Evolutionary conservation across 768 basidiomycete species (phyloP).

Genomic region (Mycena olivaceomarginata): DNA sequence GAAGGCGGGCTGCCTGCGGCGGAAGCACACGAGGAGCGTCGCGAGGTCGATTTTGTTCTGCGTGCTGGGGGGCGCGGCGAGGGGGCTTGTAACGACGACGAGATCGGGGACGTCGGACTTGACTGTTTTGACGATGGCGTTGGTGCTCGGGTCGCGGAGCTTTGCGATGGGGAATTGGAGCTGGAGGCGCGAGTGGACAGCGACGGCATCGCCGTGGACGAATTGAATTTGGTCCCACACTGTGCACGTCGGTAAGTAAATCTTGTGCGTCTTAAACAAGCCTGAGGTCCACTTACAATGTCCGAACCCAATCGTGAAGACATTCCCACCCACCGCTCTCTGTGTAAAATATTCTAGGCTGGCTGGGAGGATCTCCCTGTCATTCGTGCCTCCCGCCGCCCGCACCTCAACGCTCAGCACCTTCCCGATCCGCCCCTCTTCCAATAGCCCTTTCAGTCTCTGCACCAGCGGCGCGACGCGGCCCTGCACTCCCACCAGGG

Average conservation of each 20-base stretch:
- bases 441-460: conserved; percentile 38
- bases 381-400: neutral
- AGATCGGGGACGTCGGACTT: conserved; percentile 42
- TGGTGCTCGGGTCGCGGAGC: conserved; percentile 41
- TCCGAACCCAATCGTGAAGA: conserved; percentile 28
- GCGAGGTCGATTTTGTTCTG: conserved; percentile 29
- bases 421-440: conserved; percentile 42
- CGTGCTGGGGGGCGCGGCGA: conserved; percentile 17
- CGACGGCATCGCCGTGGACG: conserved; percentile 43
- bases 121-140: conserved; percentile 30
- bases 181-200: conserved; percentile 11
- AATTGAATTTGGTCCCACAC: conserved; percentile 37
- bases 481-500: conserved; percentile 48
- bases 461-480: conserved; percentile 33
- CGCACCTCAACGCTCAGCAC: conserved; percentile 24
- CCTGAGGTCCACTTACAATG: conserved; percentile 26
- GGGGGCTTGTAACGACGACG: conserved; percentile 38
- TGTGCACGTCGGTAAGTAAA: conserved; percentile 30
- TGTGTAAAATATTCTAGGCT: conserved; percentile 31
- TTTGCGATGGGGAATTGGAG: conserved; percentile 30
- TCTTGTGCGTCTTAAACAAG: conserved; percentile 30
- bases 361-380: conserved; percentile 24
- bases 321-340: conserved; percentile 30
- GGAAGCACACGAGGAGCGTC: conserved; percentile 39
- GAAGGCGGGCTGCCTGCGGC: conserved; percentile 27